Conservation (phyloP, 495 filamentous ascomycete species). For the Xylaria flabelliformis region DNA sequence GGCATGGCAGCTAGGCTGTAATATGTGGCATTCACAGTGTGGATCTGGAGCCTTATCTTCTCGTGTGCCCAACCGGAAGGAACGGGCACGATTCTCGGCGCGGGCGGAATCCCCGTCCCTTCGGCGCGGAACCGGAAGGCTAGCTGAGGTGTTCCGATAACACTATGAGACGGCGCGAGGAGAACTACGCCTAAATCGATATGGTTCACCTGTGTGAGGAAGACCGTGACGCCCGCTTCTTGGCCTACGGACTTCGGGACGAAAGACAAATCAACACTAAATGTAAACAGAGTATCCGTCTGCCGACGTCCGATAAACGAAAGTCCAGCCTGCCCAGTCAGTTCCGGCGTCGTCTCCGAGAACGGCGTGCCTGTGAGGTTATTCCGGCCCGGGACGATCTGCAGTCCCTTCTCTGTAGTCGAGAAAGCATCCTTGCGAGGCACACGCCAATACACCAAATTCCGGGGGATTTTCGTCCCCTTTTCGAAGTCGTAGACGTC, state of each 20-base stretch:
- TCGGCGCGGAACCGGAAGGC: constrained; percentile 41
- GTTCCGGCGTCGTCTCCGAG: constrained; percentile 29
- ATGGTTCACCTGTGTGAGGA: constrained; percentile 54
- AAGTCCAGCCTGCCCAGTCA: constrained; percentile 38
- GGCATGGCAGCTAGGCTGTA: constrained; percentile 44
- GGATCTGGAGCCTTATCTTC: constrained; percentile 41
- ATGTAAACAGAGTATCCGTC: constrained; percentile 53
- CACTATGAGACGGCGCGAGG: constrained; percentile 27
- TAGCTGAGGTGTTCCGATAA: constrained; percentile 28
- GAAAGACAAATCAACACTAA: constrained; percentile 49
- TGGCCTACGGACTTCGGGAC: constrained; percentile 41
- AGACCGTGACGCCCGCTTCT: constrained; percentile 50
- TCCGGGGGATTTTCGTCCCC: constrained; percentile 43
- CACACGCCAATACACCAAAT: constrained; percentile 55
- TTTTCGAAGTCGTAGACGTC: constrained; percentile 49
- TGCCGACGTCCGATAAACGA: constrained; percentile 53
- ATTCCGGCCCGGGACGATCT: constrained; percentile 44
- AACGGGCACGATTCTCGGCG: constrained; percentile 21
- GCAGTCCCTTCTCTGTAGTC: constrained; percentile 44
- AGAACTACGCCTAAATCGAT: constrained; percentile 53
- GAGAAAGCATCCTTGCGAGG: constrained; percentile 44
- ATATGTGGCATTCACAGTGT: constrained; percentile 47
- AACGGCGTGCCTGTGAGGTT: constrained; percentile 44
- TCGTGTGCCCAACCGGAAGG: constrained; percentile 36
- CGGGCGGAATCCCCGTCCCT: constrained; percentile 25